Percentiles rank a stretch among this genome's conserved stretches.
phyloP scores from a whole-genome alignment of 176 grass and related monocot genomes.

The Oryza australiensis region DNA sequence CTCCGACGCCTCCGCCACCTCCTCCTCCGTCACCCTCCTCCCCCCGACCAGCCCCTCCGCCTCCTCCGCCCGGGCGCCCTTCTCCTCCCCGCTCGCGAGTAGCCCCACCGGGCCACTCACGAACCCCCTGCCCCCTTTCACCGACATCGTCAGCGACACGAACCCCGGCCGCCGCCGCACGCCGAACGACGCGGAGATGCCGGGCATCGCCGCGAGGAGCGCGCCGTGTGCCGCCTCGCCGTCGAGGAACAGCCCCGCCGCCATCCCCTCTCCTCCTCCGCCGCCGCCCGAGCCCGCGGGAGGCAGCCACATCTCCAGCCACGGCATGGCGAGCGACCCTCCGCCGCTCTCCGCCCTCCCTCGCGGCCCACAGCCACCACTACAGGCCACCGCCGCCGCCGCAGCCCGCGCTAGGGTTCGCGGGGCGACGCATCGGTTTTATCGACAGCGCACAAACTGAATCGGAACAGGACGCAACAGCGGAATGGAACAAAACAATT shows the following conservation, averaged over 20 bases:
- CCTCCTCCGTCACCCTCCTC: neutral
- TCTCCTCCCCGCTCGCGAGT: slow-evolving; percentile 53
- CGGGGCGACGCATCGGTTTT: slow-evolving; percentile 44
- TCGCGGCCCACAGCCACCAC: neutral
- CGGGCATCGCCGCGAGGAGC: slow-evolving; percentile 59
- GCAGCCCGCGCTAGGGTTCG: slow-evolving; percentile 43
- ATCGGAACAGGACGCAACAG: neutral
- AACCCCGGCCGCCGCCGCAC: slow-evolving; percentile 44
- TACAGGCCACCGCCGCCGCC: neutral
- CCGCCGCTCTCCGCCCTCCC: too few relatives aligned
- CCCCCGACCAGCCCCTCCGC: slow-evolving; percentile 40
- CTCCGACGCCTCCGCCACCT: slow-evolving; percentile 27
- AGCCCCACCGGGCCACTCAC: slow-evolving; percentile 53
- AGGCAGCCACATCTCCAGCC: slow-evolving; percentile 75
- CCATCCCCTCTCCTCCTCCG: neutral
- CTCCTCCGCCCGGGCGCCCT: slow-evolving; percentile 46
- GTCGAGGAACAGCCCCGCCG: slow-evolving; percentile 69
- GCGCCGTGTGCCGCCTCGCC: slow-evolving; percentile 49
- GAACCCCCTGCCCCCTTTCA: slow-evolving; percentile 64
- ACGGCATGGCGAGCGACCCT: slow-evolving; percentile 55
- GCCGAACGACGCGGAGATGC: slow-evolving; percentile 33
- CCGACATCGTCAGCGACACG: slow-evolving; percentile 78
- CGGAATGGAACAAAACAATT: slow-evolving; percentile 12
- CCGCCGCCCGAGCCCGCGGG: slow-evolving; percentile 8
- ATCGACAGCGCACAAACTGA: slow-evolving; percentile 22